Conservation (phyloP, 306 rosid species). For the Purshia tridentata region DNA sequence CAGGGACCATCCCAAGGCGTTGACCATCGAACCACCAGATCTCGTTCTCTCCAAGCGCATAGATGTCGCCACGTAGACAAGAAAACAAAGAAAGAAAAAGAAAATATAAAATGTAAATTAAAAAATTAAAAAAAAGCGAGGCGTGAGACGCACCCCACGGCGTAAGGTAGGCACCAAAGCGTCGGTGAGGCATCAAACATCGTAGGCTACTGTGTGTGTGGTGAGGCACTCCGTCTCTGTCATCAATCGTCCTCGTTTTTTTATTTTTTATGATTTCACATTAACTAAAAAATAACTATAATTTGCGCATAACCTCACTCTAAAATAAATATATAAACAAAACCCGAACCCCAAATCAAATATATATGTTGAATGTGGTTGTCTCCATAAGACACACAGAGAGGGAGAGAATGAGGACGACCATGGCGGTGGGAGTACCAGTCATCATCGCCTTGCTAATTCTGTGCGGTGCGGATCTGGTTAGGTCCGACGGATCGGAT, state of each 20-base stretch:
- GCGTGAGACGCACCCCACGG: slow-evolving; percentile 18
- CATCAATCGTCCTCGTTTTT: neutral
- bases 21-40: neutral
- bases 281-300: neutral
- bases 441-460: slow-evolving; percentile 30
- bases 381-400: neutral
- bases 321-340: slow-evolving; percentile 3
- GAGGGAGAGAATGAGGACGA: slow-evolving; percentile 34
- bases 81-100: too few relatives aligned
- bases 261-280: neutral
- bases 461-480: slow-evolving; percentile 30
- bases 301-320: neutral
- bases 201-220: neutral
- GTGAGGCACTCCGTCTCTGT: slow-evolving; percentile 23
- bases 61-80: neutral
- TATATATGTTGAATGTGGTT: neutral
- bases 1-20: slow-evolving; percentile 6
- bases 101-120: neutral
- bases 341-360: slow-evolving; percentile 7
- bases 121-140: neutral
- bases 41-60: neutral
- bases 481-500: slow-evolving; percentile 36
- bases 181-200: slow-evolving; percentile 15
- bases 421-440: slow-evolving; percentile 29
- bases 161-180: slow-evolving; percentile 15